Conservation (phyloP, 148 eudicot genomes). For the Oxyria digyna region DNA sequence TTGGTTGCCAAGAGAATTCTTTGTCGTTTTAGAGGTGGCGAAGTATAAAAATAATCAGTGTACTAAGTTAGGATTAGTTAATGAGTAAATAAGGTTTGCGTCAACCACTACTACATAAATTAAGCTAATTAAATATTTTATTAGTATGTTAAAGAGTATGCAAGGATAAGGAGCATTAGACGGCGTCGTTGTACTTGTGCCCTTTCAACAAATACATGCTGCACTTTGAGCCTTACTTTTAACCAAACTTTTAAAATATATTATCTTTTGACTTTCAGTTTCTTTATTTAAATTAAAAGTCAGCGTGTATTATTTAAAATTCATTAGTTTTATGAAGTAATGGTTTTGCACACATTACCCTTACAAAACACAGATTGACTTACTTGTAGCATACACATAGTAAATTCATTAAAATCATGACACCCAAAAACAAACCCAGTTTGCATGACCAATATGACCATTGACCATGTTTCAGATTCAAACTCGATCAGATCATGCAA, state of each 20-base stretch:
- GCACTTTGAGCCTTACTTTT: not conserved
- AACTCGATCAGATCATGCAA: not conserved
- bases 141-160: not conserved
- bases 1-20: not conserved
- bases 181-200: constrained; percentile 8
- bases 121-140: not conserved
- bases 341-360: not conserved
- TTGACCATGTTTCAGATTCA: not conserved
- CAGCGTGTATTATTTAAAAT: not conserved
- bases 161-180: not conserved
- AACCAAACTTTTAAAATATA: not conserved
- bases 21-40: not conserved
- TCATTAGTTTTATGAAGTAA: not conserved
- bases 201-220: constrained; percentile 1
- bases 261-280: constrained; percentile 4
- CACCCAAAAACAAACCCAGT: not conserved
- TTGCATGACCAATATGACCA: not conserved
- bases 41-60: not conserved
- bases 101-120: not conserved
- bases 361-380: not conserved
- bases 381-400: not conserved
- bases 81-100: not conserved
- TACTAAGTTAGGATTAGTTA: not conserved
- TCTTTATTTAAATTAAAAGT: not conserved
- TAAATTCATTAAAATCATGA: too few species aligned